Evolutionary conservation across 2,329 filamentous ascomycete genomes (phyloP), one percentile per base, ranked within the genome.

Genomic region (Sporothrix luriei): DNA sequence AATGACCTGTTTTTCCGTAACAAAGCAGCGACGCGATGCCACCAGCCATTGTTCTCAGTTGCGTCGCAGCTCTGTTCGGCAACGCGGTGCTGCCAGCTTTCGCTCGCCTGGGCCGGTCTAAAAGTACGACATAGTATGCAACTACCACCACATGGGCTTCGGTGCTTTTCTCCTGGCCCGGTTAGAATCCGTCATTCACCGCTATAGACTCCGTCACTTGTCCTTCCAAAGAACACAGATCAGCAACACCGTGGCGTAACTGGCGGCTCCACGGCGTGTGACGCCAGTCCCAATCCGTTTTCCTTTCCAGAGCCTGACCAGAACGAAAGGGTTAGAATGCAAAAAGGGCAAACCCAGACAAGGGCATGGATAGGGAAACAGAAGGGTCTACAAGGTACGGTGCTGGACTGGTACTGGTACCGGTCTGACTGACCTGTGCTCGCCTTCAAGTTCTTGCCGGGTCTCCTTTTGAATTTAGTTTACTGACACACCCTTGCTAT

Each of bases 191-290:
- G n/a, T n/a, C n/a, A 59, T 48, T 21, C 21, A 11, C 57, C 57
- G 13, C 46, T 46, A 62, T 62, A n/a, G 11, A 26, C 43, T 46
- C 43, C 43, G 16, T 46, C 43, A 13, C 48, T 14, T 38, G 29
- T 61, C 38, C 57, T 43, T 46, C 40, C 40, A 62, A 26, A 62
- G 21, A n/a, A 46, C 40, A 21, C 40, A 62, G 40, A 62, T 48
- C 57, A 62, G 57, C 57, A 46, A n/a, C 19, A 29, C 19, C 29
- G 57, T n/a, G 57, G 57, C 21, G 16, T 14, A 62, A 26, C 40
- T 62, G n/a, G 57, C 21, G 57, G 21, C 29, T 29, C 29, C 29
- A 29, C 29, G 29, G 29, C n/a, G n/a, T n/a, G n/a, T n/a, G n/a
- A 29, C 29, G 29, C 29, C 29, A 29, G 29, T 29, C 29, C 29